Evolutionary conservation across 2,329 filamentous ascomycete species (phyloP), one percentile per base, ranked within the genome.

Genomic region (Clonostachys byssicola): DNA sequence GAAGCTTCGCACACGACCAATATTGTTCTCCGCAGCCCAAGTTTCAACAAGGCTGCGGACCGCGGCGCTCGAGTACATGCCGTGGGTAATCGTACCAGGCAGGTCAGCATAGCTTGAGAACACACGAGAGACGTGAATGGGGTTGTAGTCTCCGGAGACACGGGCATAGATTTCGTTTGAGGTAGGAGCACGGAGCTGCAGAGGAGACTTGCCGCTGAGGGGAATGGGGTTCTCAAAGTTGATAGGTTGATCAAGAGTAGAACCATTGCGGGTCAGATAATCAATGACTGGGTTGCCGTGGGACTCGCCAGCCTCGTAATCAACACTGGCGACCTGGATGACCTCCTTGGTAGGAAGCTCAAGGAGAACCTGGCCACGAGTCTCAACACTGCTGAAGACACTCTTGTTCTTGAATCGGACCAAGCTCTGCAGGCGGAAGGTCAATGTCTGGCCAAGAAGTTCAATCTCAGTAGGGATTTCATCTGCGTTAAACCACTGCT

Each of bases 1-100:
- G 82, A 96, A 99, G 72, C 92, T 96, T 61, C 94, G 86, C 45
- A 99, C 92, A 59, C 94, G 92, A 41, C 94, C 92, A 59, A 97
- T 86, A 64, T 99, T 94, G 78, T 99, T 99, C 75, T 99, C 95
- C 1, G 92, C 94, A 45, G 95, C 94, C 94, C 94, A 99, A 0
- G 91, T 99, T 77, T 99, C 94, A 7, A 99, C 92, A 46, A 99
- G 76, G 64, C 91, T 95, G 60, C 95, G 87, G 30, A 99, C 94
- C 36, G 94, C 89, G 55, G 94, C 94, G 68, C 92, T 97, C 2
- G 92, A 95, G 78, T 97, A 99, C 94, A 99, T 99, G 64, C 94
- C 94, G 65, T 99, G 94, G 2, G 94, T 99, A 62, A 99, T 99
- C 41, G 94, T 99, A 44, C 94, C 95, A 2, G 92, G 92, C 14